Base-by-base conservation (phyloP, 805 yeast genomes). In the Yamadazyma takamatsuzukensis region DNA sequence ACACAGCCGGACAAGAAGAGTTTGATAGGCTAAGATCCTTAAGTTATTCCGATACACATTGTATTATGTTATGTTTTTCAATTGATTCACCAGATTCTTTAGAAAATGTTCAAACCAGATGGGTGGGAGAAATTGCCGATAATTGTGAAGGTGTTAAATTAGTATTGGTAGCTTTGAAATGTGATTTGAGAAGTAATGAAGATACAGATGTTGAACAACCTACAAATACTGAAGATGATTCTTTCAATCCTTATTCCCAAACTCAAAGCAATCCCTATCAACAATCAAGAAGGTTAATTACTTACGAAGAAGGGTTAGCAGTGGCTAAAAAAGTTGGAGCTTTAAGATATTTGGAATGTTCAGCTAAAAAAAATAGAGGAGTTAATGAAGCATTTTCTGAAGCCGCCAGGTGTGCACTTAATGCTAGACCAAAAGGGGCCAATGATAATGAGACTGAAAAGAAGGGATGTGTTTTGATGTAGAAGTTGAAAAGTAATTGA, bases 371-470 rank as follows among this genome's bases (percentile, higher is more conserved):
- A 57, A 90, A 89, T 60, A 77, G 95, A 53, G 98, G 98, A 45
- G 98, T 93, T n/a, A 93, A 94, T 53, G 98, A 93, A 64, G 97
- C 97, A 7, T 93, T 93, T 56, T 88, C 97, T 0, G 98, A 93
- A 63, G 98, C 97, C 27, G 96, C 97, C 6, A 80, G 98, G 57
- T 89, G 95, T 52, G 97, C 97, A 2, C 70, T 90, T 46, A 81
- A 84, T 41, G 95, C 95, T 10, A 85, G 78, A 53, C 84, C 95
- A 31, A 85, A 80, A 62, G 90, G 89, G 34, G 43, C 42, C 27
- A 64, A 65, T 41, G 73, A 70, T 34, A 72, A 68, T 33, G 68
- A 62, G 41, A 61, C 59, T 15, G 67, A 64, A 32, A 56, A 56
- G 39, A 64, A 62, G 47, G 47, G 61, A 21, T 66, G 72, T 48